phyloP scores from a whole-genome alignment of 805 yeast genomes.

The Metschnikowia santaceciliae region DNA sequence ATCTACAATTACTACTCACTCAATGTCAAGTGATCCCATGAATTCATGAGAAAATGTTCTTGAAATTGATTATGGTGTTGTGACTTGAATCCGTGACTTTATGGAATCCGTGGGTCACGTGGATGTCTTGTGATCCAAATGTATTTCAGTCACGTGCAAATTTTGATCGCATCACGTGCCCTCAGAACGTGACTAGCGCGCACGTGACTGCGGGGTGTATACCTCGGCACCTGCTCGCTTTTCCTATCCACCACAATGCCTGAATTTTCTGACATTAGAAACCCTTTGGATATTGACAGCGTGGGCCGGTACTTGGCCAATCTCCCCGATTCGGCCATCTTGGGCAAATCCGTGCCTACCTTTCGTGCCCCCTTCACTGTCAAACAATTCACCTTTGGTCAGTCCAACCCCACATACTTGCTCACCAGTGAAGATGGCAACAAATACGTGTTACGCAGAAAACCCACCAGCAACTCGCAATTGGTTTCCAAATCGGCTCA shows the following conservation, averaged over 20 bases:
- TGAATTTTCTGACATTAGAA: constrained; percentile 32
- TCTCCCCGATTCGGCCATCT: constrained; percentile 16
- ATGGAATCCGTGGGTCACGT: neutral
- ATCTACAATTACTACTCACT: constrained; percentile 56
- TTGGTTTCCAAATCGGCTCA: constrained; percentile 56
- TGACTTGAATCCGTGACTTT: too few species aligned
- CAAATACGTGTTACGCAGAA: constrained; percentile 50
- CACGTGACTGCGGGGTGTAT: neutral
- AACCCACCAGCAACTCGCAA: constrained; percentile 49
- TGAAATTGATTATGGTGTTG: too few species aligned
- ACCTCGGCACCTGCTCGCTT: neutral
- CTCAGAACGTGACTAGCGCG: too few species aligned
- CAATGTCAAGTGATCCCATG: constrained; percentile 28
- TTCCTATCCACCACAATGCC: constrained; percentile 7
- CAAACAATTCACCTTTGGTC: constrained; percentile 59
- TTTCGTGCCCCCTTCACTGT: constrained; percentile 23
- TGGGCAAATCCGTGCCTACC: constrained; percentile 21
- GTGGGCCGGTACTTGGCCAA: constrained; percentile 22
- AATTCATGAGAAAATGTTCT: too few species aligned
- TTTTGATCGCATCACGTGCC: neutral
- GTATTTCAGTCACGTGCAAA: neutral
- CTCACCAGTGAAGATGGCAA: constrained; percentile 37
- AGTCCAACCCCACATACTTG: constrained; percentile 60
- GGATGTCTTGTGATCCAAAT: neutral
- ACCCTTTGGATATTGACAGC: constrained; percentile 25